These are phyloP conservation scores for Saturnispora saitoi DNA, from an alignment of 805 yeast species.

Conservation along the genomic window DNA sequence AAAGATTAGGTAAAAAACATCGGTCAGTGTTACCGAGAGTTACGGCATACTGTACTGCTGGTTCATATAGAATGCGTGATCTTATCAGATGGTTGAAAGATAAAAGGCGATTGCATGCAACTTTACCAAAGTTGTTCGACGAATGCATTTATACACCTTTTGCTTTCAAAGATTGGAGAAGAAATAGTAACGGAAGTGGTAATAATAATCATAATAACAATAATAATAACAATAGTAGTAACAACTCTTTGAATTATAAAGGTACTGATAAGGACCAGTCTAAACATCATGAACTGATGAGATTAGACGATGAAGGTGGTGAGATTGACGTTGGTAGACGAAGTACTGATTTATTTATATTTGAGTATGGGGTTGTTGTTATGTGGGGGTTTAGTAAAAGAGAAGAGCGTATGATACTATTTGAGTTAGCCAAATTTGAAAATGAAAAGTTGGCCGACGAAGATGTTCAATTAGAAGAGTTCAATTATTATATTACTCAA, in stretches of 20 bases:
- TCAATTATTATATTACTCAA: conserved; percentile 88
- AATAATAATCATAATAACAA: background rate
- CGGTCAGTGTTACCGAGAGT: conserved; percentile 83
- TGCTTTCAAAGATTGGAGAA: conserved; percentile 69
- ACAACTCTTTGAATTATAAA: background rate
- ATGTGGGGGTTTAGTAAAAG: conserved; percentile 88
- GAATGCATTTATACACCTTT: conserved; percentile 94
- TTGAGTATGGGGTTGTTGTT: conserved; percentile 95
- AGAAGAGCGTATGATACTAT: conserved; percentile 76
- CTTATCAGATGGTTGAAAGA: conserved; percentile 78
- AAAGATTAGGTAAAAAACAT: conserved; percentile 78
- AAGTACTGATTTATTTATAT: conserved; percentile 72
- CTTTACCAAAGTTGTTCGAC: conserved; percentile 82
- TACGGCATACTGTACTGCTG: conserved; percentile 94
- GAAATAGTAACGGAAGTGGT: conserved; percentile 12
- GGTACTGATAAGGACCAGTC: conserved; percentile 1
- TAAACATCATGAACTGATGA: conserved; percentile 33
- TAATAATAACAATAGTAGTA: background rate
- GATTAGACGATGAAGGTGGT: conserved; percentile 91
- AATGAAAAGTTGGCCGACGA: conserved; percentile 85
- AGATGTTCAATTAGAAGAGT: conserved; percentile 90
- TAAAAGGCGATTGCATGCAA: conserved; percentile 60
- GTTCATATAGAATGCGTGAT: conserved; percentile 84
- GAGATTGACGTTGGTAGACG: conserved; percentile 80
- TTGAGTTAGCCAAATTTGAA: conserved; percentile 84